Evolutionary conservation across 106 monocot species (phyloP), one percentile per base, ranked within the genome.

Genomic region (Iris macrosiphon): DNA sequence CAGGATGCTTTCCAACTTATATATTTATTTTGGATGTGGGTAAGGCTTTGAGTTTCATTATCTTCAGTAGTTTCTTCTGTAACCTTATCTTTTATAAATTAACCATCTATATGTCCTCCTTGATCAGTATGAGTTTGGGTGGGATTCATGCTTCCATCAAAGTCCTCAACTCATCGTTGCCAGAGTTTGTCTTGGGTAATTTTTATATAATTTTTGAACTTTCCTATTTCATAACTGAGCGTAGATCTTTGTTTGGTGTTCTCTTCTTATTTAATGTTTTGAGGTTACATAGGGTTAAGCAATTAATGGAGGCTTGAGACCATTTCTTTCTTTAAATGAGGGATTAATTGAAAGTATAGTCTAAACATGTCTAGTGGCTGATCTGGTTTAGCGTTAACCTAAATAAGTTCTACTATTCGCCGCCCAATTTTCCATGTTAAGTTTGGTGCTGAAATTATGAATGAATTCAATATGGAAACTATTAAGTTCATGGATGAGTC

Each of bases 81-180:
- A 23, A n/a, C 27, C 16, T 16, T 45, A 15, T 2, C n/a, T 15
- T 49, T 64, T 53, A 64, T 57, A 39, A 48, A n/a, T 29, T 70
- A 49, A 33, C 56, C n/a, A 33, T 66, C 29, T 26, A 1, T 4
- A 16, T 48, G 6, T 47, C 4, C 5, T 23, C 22, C 24, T 13
- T 60, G 39, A 24, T 45, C 68, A 92, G 92, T 92, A 92, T 14
- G 75, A 79, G 45, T 92, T 82, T 68, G 92, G 92, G 15, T 53
- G 82, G 72, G 51, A 70, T 27, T 85, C 92, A 3, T 92, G 92
- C 72, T 79, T 86, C 53, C 75, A 92, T 64, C 79, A 92, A 14
- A 70, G 45, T 43, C 26, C 45, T 7, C 13, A 43, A 3, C 50
- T 86, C 3, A 48, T 86, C 18, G 46, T 66, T 26, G 62, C 49